Base-by-base conservation (phyloP, 495 filamentous ascomycete genomes). In the Annulohypoxylon bovei region DNA sequence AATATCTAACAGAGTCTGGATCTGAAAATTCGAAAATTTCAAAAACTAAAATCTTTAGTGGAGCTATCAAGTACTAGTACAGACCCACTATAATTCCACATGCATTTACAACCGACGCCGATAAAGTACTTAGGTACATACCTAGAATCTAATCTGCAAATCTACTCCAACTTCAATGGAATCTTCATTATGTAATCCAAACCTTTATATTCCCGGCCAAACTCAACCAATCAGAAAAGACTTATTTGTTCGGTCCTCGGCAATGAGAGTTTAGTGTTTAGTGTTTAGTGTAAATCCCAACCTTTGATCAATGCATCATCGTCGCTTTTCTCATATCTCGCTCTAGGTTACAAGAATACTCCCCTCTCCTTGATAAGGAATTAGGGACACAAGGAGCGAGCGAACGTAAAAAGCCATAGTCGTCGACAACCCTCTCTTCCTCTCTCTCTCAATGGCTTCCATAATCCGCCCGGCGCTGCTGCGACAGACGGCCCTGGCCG, bases 401-500 rank as follows among this genome's bases (percentile, higher is more conserved):
- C 20, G 27, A 58, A 22, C 42, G 16, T 40, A 40, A 22, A 37
- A 25, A 56, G 12, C 11, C 44, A 46, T 8, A 40, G 20, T 37
- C 20, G n/a, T 28, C 35, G 4, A 53, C 18, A 5, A 54, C 5
- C n/a, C 18, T 20, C 39, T 42, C 6, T 35, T 12, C 20, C 7
- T 39, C 23, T n/a, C 56, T 11, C 30, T 63, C 60, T 23, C 74
- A 58, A 88, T 88, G 86, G 84, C 84, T 58, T 88, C 86, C 65
- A 79, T 87, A 75, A 78, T 83, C 70, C 85, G 85, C 70, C 81
- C 86, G 62, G 73, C 81, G 62, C 77, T 87, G 78, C 80, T 87
- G 63, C 81, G 83, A 76, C 84, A 87, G 77, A 76, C 81, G 22
- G 80, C 79, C 67, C 78, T 78, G 42, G 71, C 70, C 40, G 76